Evolutionary conservation across 2,329 filamentous ascomycete genomes (phyloP), one percentile per base, ranked within the genome.

Genomic region (Mollisiaceae sp.): DNA sequence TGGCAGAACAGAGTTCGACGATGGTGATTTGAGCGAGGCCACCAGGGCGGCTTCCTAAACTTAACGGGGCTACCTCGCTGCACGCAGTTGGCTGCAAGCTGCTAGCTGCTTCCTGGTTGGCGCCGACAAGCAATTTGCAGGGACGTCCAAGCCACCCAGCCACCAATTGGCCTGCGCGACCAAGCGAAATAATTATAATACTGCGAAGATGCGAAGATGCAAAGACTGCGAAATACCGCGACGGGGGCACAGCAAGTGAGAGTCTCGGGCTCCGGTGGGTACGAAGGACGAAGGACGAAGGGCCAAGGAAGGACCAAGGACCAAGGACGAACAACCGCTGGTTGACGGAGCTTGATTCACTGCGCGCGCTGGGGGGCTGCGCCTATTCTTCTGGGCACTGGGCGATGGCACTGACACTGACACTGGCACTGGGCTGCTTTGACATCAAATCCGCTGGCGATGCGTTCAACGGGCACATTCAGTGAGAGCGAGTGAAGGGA

Each of bases 51-150:
- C 27, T 3, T 6, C 20, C 52, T 38, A 56, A 56, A 56, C 45
- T 35, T 55, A 35, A 22, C 32, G 36, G 36, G 32, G 27, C 27
- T 32, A 32, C 27, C 45, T 18, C 27, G 58, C 18, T n/a, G n/a
- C n/a, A n/a, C n/a, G n/a, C n/a, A n/a, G n/a, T n/a, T n/a, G n/a
- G n/a, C n/a, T n/a, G n/a, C n/a, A n/a, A n/a, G n/a, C n/a, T 18
- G 27, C 39, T 43, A 18, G 47, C 14, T 24, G 59, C 11, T 38
- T 32, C 27, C 27, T 32, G 27, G n/a, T 35, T 54, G n/a, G 27
- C 43, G 45, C n/a, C 14, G 43, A 45, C 27, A 32, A 24, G 38
- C 47, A 45, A 59, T 45, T 59, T 27, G 35, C 50, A 54, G 50
- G 24, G 22, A 35, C 50, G n/a, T 50, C 45, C 50, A 27, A 54